phyloP scores from a whole-genome alignment of 1,284 basidiomycete genomes.

The Apiotrichum gracile region DNA sequence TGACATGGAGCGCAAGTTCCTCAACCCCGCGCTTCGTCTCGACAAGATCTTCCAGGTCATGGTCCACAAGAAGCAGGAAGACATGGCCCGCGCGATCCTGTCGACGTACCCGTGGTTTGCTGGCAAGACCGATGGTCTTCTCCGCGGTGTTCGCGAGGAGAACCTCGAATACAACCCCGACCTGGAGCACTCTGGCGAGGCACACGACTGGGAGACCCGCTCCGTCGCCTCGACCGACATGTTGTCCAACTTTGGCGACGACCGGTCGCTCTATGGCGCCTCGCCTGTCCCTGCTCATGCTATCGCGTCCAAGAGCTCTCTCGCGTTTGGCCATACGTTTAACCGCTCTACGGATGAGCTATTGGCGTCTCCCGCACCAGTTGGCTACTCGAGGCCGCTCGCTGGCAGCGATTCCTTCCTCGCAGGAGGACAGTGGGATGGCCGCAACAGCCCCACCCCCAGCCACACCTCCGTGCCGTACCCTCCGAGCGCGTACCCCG shows the following conservation, averaged over 20 bases:
- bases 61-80: conserved; percentile 48
- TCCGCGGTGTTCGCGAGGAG: conserved; percentile 46
- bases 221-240: conserved; percentile 34
- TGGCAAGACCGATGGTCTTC: conserved; percentile 34
- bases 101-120: conserved; percentile 45
- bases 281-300: not conserved
- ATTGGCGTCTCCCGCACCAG: conserved; percentile 7
- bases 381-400: not conserved
- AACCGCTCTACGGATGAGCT: conserved; percentile 40
- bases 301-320: not conserved
- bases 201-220: conserved; percentile 37
- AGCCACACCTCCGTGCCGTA: not conserved
- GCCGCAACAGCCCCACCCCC: not conserved
- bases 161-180: conserved; percentile 46
- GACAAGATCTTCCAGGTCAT: conserved; percentile 46
- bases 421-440: not conserved
- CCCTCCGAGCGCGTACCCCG: not conserved
- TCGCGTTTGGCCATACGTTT: not conserved
- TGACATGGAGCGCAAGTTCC: conserved; percentile 50
- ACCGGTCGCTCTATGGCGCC: not conserved
- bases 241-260: conserved; percentile 24
- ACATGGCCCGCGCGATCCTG: conserved; percentile 38
- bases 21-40: conserved; percentile 50
- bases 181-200: conserved; percentile 32
- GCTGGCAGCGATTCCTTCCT: not conserved